Evolutionary conservation across 2,329 filamentous ascomycete species (phyloP).

Genomic region (Clarireedia monteithiana): DNA sequence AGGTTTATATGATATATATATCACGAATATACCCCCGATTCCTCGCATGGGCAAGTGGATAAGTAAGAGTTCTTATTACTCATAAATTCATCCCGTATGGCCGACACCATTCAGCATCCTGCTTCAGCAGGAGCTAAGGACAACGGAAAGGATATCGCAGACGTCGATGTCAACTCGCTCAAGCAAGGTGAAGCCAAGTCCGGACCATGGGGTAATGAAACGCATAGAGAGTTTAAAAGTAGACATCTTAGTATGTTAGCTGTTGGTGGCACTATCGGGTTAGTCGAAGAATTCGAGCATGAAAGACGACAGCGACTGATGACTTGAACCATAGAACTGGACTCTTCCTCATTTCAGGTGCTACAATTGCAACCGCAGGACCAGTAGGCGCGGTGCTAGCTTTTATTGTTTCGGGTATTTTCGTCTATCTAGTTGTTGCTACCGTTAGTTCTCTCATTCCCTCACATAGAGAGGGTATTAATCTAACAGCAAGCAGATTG

Average conservation of each 20-base stretch:
- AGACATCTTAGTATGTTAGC: slow-evolving; percentile 1
- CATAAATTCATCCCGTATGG: neutral
- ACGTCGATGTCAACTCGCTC: neutral
- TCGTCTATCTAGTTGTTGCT: slow-evolving; percentile 4
- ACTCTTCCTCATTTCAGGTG: neutral
- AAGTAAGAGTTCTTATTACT: neutral
- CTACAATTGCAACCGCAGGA: neutral
- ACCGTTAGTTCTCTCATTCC: neutral
- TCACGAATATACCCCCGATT: neutral
- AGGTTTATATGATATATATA: too few relatives aligned
- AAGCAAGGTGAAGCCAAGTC: neutral
- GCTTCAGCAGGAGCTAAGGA: neutral
- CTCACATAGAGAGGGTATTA: neutral
- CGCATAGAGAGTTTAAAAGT: neutral
- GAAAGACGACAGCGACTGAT: neutral
- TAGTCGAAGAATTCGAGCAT: neutral
- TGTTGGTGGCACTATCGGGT: neutral
- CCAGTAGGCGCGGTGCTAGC: neutral
- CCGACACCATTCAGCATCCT: neutral
- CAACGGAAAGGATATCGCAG: neutral
- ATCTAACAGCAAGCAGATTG: neutral
- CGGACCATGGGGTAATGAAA: neutral
- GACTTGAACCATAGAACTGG: neutral
- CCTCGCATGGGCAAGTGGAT: neutral
- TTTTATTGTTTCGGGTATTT: neutral